phyloP scores from a whole-genome alignment of 1,139 yeast species.

The Magnusiomyces ingens region DNA sequence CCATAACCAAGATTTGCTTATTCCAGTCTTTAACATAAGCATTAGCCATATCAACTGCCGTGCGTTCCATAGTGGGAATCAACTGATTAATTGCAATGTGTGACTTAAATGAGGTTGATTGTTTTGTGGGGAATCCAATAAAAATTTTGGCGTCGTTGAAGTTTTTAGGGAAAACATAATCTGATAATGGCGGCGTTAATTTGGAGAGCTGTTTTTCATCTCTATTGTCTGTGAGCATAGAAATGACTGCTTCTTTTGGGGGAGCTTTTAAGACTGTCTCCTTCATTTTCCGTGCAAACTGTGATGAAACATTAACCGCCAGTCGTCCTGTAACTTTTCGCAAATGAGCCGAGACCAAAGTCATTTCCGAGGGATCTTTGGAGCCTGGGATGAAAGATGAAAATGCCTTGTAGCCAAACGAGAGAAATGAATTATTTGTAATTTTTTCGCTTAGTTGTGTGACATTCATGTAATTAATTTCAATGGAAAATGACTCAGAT shows the following conservation, averaged over 20 bases:
- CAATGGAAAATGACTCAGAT: constrained; percentile 30
- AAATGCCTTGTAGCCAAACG: constrained; percentile 32
- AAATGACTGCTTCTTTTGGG: constrained; percentile 33
- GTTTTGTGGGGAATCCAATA: constrained; percentile 41
- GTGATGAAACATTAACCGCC: constrained; percentile 28
- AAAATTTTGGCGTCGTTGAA: constrained; percentile 36
- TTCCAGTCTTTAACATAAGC: constrained; percentile 39
- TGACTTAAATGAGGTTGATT: constrained; percentile 35
- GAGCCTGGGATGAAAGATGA: constrained; percentile 29
- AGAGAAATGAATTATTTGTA: constrained; percentile 24
- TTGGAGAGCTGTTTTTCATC: constrained; percentile 29
- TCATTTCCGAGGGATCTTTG: constrained; percentile 29
- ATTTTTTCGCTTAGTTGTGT: constrained; percentile 30
- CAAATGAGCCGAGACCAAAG: constrained; percentile 30
- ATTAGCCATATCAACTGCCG: constrained; percentile 39
- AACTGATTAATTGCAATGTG: constrained; percentile 37
- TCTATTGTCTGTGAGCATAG: constrained; percentile 30
- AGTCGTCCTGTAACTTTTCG: constrained; percentile 31
- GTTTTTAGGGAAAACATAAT: constrained; percentile 34
- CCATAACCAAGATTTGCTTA: constrained; percentile 34
- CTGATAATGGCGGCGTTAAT: constrained; percentile 31
- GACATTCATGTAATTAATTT: constrained; percentile 33
- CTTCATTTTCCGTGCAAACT: constrained; percentile 32
- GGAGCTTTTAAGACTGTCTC: constrained; percentile 40
- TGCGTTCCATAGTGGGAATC: constrained; percentile 41